Conservation (phyloP, 345 rosid genomes). For the Geranium brycei region DNA sequence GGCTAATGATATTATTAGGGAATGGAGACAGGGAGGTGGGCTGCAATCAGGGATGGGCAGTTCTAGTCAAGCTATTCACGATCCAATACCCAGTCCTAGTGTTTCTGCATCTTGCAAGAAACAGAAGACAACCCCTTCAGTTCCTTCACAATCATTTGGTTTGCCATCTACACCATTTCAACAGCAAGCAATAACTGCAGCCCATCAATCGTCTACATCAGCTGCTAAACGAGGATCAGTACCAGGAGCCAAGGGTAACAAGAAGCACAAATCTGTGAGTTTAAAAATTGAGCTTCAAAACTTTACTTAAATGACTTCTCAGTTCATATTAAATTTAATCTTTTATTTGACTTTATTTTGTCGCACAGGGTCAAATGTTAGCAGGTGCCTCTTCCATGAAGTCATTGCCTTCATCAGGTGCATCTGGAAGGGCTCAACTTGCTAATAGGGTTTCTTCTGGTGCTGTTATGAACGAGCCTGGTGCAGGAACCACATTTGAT, state of each 20-base stretch:
- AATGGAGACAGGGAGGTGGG: constrained; percentile 73
- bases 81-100: constrained; percentile 60
- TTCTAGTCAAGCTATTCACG: constrained; percentile 44
- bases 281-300: constrained; percentile 4
- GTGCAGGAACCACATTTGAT: constrained; percentile 35
- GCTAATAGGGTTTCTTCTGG: constrained; percentile 44
- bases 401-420: constrained; percentile 47
- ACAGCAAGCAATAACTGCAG: constrained; percentile 36
- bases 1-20: constrained; percentile 35
- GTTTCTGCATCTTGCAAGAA: constrained; percentile 66
- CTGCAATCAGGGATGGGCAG: constrained; percentile 40
- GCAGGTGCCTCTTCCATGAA: constrained; percentile 51
- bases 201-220: constrained; percentile 47
- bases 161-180: constrained; percentile 51
- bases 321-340: background rate
- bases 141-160: constrained; percentile 50
- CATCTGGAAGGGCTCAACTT: constrained; percentile 46
- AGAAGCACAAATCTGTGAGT: constrained; percentile 71
- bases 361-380: constrained; percentile 34
- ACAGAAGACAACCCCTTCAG: constrained; percentile 43
- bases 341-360: constrained; percentile 2
- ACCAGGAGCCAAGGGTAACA: constrained; percentile 39
- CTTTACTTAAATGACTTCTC: constrained; percentile 1
- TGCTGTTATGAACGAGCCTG: constrained; percentile 28
- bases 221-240: constrained; percentile 46